Base-by-base conservation (phyloP, 2,329 filamentous ascomycete species). In the Venturia pyrina region DNA sequence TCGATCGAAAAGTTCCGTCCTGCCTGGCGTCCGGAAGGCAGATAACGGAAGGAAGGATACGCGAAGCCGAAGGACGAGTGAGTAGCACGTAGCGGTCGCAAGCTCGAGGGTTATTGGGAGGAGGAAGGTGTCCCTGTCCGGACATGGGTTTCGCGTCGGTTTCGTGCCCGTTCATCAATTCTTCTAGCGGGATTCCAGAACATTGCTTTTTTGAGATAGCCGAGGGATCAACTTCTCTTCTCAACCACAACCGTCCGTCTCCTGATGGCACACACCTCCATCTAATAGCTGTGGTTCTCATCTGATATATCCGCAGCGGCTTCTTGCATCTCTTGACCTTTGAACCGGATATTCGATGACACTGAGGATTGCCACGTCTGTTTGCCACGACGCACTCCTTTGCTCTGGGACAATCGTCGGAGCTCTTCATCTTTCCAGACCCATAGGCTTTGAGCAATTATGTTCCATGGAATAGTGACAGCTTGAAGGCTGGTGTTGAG, bases 171-270 rank as follows among this genome's bases (percentile, higher is more conserved):
- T 5, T 5, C 11, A 15, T 13, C 41, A 5, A 48, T 56, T 21
- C 53, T 59, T 59, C 53, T 59, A 59, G 28, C 53, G 53, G 6
- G 15, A 11, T 59, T 59, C 53, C 28, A 59, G 53, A 59, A 59
- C 8, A 59, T 59, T 34, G n/a, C 28, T 19, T 37, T 3, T 59
- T 37, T 37, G 15, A 15, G 32, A 37, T 59, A 59, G 32, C 32
- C 28, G 53, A 59, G 53, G 32, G 53, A 37, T 5, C 13, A 40
- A 19, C 37, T 34, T n/a, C 53, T n/a, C 53, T 24, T 28, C 11
- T 13, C 28, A 21, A 59, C 53, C 32, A 34, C 53, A 59, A n/a
- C 7, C 50, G 32, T 37, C 5, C 15, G 21, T 37, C 7, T 5
- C 32, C 13, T n/a, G 4, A 11, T 34, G 53, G 28, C 10, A 6